phyloP scores from a whole-genome alignment of 805 yeast species.

The Teunomyces lycoperdinae region DNA sequence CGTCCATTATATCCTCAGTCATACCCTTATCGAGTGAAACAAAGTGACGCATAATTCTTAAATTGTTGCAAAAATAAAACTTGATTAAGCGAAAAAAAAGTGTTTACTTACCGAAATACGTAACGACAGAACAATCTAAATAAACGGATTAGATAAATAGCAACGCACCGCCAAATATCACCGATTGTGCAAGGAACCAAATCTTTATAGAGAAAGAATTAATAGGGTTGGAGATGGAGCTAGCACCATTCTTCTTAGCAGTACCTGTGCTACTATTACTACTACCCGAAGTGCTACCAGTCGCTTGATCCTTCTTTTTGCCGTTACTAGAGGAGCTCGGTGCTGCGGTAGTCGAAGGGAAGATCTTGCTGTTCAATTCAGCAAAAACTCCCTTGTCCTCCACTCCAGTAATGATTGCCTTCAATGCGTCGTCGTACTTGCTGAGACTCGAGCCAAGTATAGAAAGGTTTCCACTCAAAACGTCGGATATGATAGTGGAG shows the following conservation, averaged over 20 bases:
- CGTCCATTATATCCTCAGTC: too few species aligned
- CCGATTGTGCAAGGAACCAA: constrained; percentile 17
- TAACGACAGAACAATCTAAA: background rate
- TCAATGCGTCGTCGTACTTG: constrained; percentile 30
- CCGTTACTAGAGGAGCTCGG: constrained; percentile 9
- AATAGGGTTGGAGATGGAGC: background rate
- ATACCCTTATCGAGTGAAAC: background rate
- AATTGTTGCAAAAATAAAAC: background rate
- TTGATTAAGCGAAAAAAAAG: background rate
- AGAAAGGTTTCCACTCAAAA: constrained; percentile 21
- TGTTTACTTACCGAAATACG: background rate
- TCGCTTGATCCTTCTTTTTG: constrained; percentile 7
- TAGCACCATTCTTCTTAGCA: constrained; percentile 1
- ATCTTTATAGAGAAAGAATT: constrained; percentile 7
- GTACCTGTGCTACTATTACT: background rate
- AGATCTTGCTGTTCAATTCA: constrained; percentile 33
- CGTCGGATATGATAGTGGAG: constrained; percentile 18
- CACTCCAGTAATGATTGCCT: constrained; percentile 28
- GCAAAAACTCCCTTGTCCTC: constrained; percentile 36
- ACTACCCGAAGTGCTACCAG: constrained; percentile 2
- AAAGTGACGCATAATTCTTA: background rate
- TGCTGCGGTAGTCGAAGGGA: constrained; percentile 10
- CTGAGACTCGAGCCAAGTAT: constrained; percentile 11
- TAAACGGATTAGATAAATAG: constrained; percentile 9
- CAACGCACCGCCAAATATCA: constrained; percentile 22